Base-by-base conservation (phyloP, 2,329 filamentous ascomycete genomes). In the Dactylellina drechsleri region DNA sequence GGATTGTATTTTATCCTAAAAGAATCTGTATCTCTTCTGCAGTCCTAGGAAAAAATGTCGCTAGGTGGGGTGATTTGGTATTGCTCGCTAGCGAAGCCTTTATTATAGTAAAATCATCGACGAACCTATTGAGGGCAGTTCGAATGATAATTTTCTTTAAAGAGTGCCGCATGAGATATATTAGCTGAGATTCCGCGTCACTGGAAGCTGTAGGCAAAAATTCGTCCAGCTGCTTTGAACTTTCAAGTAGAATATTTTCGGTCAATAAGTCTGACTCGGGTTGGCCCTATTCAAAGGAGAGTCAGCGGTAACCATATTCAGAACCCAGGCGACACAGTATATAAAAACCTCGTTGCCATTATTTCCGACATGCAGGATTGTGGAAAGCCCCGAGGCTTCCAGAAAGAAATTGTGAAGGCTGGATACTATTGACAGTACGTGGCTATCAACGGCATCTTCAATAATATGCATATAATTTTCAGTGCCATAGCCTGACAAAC, bases 171-270 rank as follows among this genome's bases (percentile, higher is more conserved):
- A 91, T 89, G 0, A 99, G 83, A 49, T 87, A 85, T 77, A 90
- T 90, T 26, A 98, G 82, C 74, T 92, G 92, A 59, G 95, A 91
- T 78, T 92, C 89, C 1, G 93, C 93, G 81, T 99, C 95, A 85
- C 97, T 94, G 31, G 97, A 85, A 1, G 94, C 95, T 0, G 92
- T 96, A 0, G 95, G 93, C 23, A 99, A 84, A 83, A 98, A 99
- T 75, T 92, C 89, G 80, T 99, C 95, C 5, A 99, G 85, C 47
- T 86, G 87, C 79, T 93, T 91, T 79, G 92, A 92, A 1, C 90
- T 89, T 58, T 85, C 83, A 0, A 86, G 83, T n/a, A 98, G 84
- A 16, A 72, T 68, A 2, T 65, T 66, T 2, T 72, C 85, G 71
- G 89, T 86, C 79, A 92, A 87, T 2, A 85, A 82, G 0, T 23